Evolutionary conservation across 768 basidiomycete species (phyloP), one percentile per base, ranked within the genome.

Genomic region (Clitopilus hobsonii): DNA sequence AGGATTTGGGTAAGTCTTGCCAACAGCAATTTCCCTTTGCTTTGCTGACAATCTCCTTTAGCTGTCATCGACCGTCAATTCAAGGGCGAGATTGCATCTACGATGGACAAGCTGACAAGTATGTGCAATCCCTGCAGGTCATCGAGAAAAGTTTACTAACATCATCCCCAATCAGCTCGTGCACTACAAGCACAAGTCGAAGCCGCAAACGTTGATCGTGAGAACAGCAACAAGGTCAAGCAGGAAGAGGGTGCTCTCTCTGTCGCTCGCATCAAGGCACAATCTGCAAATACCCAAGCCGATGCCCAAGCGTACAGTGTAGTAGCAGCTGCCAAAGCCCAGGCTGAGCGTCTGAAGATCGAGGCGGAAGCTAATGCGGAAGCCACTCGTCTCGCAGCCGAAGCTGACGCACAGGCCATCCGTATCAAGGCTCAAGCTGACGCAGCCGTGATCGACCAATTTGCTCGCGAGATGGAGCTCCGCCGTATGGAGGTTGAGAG

Each of bases 51-150:
- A 6, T 54, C 25, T 48, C 22, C 22, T 14, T 28, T 54, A 85
- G 91, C 90, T 53, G 91, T 93, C 53, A 92, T 92, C 55, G 89
- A 92, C 65, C 76, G 91, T 26, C 87, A 91, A 61, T 93, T 93
- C 76, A 92, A 93, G 74, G 90, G 89, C 56, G 90, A 93, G 63
- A 91, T 91, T 60, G 91, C 89, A 1, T 72, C 79, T 24, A 89
- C 89, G 1, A 92, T 91, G 90, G 87, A 91, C 64, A 89, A 89
- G 64, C 75, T 91, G 52, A 92, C 89, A 3, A 74, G 69, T 72
- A 53, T 59, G 66, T 56, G 14, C 4, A 27, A 36, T 23, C 5
- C 22, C 20, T 29, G 7, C 20, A n/a, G n/a, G n/a, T n/a, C n/a
- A n/a, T n/a, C n/a, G n/a, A n/a, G n/a, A n/a, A n/a, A n/a, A n/a